Percentiles rank a stretch among this genome's conserved stretches.
Evolutionary conservation across 2,329 filamentous ascomycete genomes (phyloP).

Genomic region (Sphaerulina musiva): DNA sequence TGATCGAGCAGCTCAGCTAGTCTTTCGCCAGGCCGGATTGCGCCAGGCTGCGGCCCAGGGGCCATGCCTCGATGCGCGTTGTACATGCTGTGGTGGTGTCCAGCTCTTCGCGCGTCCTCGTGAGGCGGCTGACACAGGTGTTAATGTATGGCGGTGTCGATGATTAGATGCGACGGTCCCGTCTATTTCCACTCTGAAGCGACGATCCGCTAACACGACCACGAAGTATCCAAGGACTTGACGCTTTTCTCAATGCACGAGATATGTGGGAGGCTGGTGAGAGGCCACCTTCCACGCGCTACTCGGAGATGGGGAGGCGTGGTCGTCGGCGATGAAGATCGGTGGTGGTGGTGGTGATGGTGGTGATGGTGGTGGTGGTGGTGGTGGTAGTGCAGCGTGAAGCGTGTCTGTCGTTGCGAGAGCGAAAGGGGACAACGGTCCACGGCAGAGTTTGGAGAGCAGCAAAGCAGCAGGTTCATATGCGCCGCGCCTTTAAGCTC

Average conservation of each 20-base stretch:
- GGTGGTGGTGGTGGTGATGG: background rate
- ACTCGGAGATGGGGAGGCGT: background rate
- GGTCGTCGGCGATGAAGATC: background rate
- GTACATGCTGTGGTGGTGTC: slow-evolving; percentile 57
- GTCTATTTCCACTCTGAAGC: background rate
- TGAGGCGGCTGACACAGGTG: slow-evolving; percentile 1
- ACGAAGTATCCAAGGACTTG: background rate
- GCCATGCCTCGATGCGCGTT: slow-evolving; percentile 78
- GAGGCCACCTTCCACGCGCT: background rate
- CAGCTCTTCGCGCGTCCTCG: slow-evolving; percentile 9
- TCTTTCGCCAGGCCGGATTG: slow-evolving; percentile 59
- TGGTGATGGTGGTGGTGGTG: too few species aligned
- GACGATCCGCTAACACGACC: too few species aligned
- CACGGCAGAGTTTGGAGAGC: background rate
- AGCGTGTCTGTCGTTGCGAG: background rate
- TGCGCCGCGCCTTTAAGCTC: background rate
- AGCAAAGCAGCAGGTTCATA: background rate
- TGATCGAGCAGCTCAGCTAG: slow-evolving; percentile 88
- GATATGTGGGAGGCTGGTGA: background rate
- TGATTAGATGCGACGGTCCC: background rate
- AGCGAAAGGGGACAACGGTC: background rate
- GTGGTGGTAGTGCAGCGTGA: background rate
- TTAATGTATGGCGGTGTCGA: background rate
- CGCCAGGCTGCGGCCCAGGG: slow-evolving; percentile 55
- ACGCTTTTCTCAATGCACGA: background rate